phyloP scores from a whole-genome alignment of 257 asterid genomes.

The Perilla frutescens region DNA sequence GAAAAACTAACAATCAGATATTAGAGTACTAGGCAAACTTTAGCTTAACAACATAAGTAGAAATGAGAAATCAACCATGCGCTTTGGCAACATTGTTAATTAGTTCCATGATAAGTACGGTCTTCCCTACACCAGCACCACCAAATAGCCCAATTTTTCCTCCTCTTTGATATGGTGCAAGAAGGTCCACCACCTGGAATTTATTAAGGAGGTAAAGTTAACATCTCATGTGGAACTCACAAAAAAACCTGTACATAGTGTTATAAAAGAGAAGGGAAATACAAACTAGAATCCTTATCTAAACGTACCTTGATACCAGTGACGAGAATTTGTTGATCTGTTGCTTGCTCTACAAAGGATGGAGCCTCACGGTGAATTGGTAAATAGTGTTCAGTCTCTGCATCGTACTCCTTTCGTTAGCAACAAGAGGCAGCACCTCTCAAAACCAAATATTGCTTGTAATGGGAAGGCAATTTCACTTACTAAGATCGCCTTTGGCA shows the following conservation, averaged over 20 bases:
- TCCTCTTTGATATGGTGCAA: constrained; percentile 97
- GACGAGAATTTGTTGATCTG: constrained; percentile 91
- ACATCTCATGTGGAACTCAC: neutral
- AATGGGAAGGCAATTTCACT: constrained; percentile 40
- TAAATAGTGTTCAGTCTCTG: constrained; percentile 83
- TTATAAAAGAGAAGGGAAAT: neutral
- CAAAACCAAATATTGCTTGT: neutral
- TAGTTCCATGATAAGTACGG: constrained; percentile 57
- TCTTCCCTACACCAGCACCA: constrained; percentile 74
- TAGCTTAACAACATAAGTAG: neutral
- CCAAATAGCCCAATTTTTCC: constrained; percentile 83
- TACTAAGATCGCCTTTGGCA: constrained; percentile 75
- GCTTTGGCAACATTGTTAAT: constrained; percentile 65
- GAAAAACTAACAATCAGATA: constrained; percentile 3
- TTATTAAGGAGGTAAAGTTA: neutral
- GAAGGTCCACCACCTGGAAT: constrained; percentile 90
- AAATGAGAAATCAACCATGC: constrained; percentile 44
- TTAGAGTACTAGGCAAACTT: neutral
- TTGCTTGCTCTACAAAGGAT: constrained; percentile 87
- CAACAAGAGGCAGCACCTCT: constrained; percentile 19
- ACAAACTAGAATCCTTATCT: neutral
- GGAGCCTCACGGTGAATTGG: constrained; percentile 98
- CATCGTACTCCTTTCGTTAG: constrained; percentile 26
- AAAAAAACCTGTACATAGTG: neutral
- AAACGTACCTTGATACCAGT: constrained; percentile 93